These are phyloP conservation scores for Colletotrichum lini DNA, from an alignment of 2,329 filamentous ascomycete genomes.

Conservation along the genomic window DNA sequence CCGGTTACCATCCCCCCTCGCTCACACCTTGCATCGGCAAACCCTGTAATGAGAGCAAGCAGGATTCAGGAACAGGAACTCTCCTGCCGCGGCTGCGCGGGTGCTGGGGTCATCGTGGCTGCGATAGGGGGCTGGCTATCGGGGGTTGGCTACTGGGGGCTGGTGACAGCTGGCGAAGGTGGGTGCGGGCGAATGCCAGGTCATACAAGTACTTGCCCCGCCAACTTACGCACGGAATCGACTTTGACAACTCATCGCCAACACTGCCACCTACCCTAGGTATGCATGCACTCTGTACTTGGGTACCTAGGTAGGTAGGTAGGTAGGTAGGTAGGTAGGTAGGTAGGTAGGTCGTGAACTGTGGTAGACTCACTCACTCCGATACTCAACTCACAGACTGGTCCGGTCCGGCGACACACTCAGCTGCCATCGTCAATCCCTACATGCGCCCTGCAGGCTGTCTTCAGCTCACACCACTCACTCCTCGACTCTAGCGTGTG, in stretches of 20 bases:
- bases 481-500: too few relatives aligned
- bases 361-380: background rate
- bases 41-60: constrained; percentile 34
- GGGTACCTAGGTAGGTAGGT: too few relatives aligned
- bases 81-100: constrained; percentile 7
- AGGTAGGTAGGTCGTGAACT: too few relatives aligned
- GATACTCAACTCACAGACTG: constrained; percentile 1
- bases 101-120: constrained; percentile 18
- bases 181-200: background rate
- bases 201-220: background rate
- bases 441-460: constrained; percentile 8
- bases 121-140: background rate
- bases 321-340: too few relatives aligned
- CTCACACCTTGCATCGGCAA: constrained; percentile 11
- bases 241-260: constrained; percentile 10
- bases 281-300: too few relatives aligned
- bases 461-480: background rate
- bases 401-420: background rate
- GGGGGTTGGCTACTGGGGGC: constrained; percentile 15
- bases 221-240: background rate
- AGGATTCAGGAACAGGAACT: constrained; percentile 34
- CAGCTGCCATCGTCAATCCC: constrained; percentile 8
- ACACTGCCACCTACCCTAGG: background rate
- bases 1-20: constrained; percentile 10
- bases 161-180: constrained; percentile 10